Base-by-base conservation (phyloP, 345 rosid genomes). In the Aquilaria yunnanensis region DNA sequence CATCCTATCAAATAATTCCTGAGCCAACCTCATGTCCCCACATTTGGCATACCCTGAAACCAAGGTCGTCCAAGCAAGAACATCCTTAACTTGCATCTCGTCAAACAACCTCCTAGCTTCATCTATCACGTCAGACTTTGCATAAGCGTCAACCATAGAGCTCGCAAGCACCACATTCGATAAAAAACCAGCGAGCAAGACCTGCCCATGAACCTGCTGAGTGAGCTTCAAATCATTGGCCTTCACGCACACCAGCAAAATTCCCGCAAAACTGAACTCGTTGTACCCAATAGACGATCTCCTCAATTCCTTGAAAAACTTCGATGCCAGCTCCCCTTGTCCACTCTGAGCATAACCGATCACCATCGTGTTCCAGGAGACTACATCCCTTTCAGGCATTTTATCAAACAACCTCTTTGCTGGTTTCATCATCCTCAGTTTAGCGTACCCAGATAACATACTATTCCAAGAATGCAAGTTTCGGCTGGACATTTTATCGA, bases 331-430 rank as follows among this genome's bases (percentile, higher is more conserved):
- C 2, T 32, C 59, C 5, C 54, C 63, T 54, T 55, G 41, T 65
- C 95, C 86, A 10, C 64, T 65, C 57, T 72, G 65, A 0, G 89
- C 92, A 52, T 80, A 78, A 41, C 83, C 92, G 31, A 92, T 62
- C 37, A 89, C 80, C 95, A 92, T 86, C 0, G 89, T 84, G 54
- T 92, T 91, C 96, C 92, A 88, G 1, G 94, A 86, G 16, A 86
- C 83, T 3, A 83, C 81, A 70, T 88, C 96, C 56, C 72, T 80
- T 65, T 80, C 80, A 0, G 80, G 81, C 98, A 92, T 92, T 74
- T 57, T 69, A 60, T 89, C 90, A 57, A 86, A 92, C 76, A 92
- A n/a, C 47, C 41, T 65, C 41, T 85, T 78, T 41, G 96, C 92
- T 23, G 75, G 78, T 37, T 61, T 68, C 68, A 83, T 34, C 83